Evolutionary conservation across 176 grass and related monocot genomes (phyloP).

Genomic region (Carex scoparia): DNA sequence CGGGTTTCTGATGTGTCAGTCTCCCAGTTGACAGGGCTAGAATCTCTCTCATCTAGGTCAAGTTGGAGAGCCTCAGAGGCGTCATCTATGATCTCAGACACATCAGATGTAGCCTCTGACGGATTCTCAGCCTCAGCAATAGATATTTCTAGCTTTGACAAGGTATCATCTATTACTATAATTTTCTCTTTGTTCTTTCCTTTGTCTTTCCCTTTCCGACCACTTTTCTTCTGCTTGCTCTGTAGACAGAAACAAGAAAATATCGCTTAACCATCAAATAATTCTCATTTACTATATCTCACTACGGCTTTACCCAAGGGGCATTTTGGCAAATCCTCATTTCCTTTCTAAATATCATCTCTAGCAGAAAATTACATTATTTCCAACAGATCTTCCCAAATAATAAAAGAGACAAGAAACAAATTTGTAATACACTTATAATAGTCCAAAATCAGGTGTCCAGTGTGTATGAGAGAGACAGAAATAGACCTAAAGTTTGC

Average conservation of each 20-base stretch:
- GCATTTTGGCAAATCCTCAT: neutral
- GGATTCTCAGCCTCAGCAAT: conserved; percentile 44
- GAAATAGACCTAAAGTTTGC: neutral
- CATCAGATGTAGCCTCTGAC: conserved; percentile 64
- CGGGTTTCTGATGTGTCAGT: conserved; percentile 75
- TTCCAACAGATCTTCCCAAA: neutral
- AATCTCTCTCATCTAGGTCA: conserved; percentile 59
- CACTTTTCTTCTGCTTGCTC: conserved; percentile 91
- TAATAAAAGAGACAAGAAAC: neutral
- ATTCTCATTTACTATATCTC: no score
- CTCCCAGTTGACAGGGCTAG: conserved; percentile 71
- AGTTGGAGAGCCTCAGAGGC: conserved; percentile 54
- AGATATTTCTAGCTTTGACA: conserved; percentile 41
- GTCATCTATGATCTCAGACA: conserved; percentile 74
- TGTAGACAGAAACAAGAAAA: conserved; percentile 15
- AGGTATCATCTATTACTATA: conserved; percentile 42
- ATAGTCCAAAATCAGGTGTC: neutral
- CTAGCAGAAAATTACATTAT: neutral
- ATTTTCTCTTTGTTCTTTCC: conserved; percentile 66
- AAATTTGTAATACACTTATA: neutral
- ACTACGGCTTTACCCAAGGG: neutral
- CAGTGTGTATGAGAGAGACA: neutral
- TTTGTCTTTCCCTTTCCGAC: conserved; percentile 63
- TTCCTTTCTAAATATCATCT: neutral
- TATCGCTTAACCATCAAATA: neutral